phyloP scores from a whole-genome alignment of 2,329 filamentous ascomycete genomes.

The Claviceps sp. region DNA sequence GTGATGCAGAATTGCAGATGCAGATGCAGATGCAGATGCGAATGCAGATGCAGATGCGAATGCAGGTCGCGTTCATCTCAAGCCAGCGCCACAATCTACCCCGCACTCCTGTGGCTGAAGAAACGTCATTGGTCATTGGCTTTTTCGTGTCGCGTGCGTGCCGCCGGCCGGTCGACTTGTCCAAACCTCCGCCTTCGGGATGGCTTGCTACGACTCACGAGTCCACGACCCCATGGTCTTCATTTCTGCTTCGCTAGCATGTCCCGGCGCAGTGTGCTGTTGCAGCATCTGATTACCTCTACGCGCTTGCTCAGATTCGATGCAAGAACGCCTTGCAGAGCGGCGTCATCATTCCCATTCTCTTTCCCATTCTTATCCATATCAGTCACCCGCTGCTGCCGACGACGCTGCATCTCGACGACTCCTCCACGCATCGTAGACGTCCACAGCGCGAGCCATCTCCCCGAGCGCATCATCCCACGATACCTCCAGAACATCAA shows the following conservation, averaged over 20 bases:
- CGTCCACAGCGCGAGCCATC: slow-evolving; percentile 18
- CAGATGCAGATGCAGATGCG: too few relatives aligned
- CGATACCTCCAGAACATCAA: slow-evolving; percentile 27
- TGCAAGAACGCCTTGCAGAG: background rate
- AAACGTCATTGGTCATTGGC: background rate
- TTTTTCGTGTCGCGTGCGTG: background rate
- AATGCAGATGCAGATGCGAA: too few relatives aligned
- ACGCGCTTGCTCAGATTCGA: background rate
- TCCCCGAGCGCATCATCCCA: slow-evolving; percentile 21
- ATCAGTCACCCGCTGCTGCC: background rate
- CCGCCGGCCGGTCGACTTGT: background rate
- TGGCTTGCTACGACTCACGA: too few relatives aligned
- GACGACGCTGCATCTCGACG: slow-evolving; percentile 32
- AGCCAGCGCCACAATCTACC: background rate
- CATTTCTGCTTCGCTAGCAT: slow-evolving; percentile 6
- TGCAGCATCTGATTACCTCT: slow-evolving; percentile 1
- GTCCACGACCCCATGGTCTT: background rate
- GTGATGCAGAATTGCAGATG: too few relatives aligned
- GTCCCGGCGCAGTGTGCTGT: slow-evolving; percentile 6
- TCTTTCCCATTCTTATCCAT: background rate
- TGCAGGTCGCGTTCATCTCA: background rate
- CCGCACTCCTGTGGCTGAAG: background rate
- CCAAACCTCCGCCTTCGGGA: background rate
- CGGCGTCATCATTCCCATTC: background rate
- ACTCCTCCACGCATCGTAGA: slow-evolving; percentile 25